A percentile compares a stretch with the other conserved stretches of the same genome.
phyloP scores from a whole-genome alignment of 2,329 filamentous ascomycete species.

The Aspergillus intermedius region DNA sequence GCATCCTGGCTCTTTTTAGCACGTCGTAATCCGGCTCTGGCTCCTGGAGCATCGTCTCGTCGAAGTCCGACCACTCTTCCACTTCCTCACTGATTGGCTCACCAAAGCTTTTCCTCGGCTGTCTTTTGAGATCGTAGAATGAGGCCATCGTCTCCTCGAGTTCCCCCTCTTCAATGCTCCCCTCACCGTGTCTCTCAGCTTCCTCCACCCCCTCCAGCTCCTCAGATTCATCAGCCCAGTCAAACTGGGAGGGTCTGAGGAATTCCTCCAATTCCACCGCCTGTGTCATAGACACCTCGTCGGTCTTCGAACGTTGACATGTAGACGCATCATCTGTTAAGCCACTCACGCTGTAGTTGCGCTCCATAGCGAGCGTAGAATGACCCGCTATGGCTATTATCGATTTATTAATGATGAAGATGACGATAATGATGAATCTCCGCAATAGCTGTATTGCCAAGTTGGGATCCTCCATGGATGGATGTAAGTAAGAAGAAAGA shows the following conservation, averaged over 20 bases:
- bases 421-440: no score
- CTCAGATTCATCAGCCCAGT: slow-evolving; percentile 4
- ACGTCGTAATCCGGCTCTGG: not conserved
- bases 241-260: slow-evolving; percentile 1
- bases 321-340: not conserved
- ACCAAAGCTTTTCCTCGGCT: not conserved
- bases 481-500: not conserved
- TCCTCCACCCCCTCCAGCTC: not conserved
- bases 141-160: not conserved
- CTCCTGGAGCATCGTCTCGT: no score
- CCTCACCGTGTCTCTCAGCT: not conserved
- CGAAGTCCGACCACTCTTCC: not conserved
- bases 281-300: not conserved
- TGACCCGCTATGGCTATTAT: not conserved
- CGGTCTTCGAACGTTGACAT: not conserved
- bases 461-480: not conserved
- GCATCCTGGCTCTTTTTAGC: not conserved
- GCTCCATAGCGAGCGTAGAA: not conserved
- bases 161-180: not conserved
- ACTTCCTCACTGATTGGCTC: not conserved
- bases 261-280: not conserved
- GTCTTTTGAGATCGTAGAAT: not conserved
- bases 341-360: not conserved
- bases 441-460: no score
- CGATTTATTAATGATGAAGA: no score